Evolutionary conservation across 768 basidiomycete species (phyloP), one percentile per base, ranked within the genome.

Genomic region (Rhodocollybia butyracea): DNA sequence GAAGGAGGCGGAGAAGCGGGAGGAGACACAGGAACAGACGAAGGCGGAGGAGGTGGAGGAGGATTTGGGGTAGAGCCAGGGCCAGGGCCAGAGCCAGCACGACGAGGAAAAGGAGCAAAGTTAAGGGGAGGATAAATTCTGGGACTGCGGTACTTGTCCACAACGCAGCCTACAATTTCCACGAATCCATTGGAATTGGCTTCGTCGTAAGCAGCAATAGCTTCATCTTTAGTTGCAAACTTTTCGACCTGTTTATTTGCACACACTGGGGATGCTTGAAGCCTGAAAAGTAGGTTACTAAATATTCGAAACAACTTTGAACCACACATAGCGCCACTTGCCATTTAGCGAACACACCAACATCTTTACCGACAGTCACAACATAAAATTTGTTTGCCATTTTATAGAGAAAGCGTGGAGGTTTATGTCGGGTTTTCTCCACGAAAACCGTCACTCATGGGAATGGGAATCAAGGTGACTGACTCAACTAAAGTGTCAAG

Each of bases 151-250:
- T 39, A 47, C 13, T 26, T 34, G n/a, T 22, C 17, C 6, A 21
- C 36, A 30, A 32, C 12, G 3, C 30, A 39, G 27, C 30, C 48
- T 22, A 2, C 38, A 26, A 55, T 47, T 55, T 41, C 26, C 5
- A 55, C 45, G n/a, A 45, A 24, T 6, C 54, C 54, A 27, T 43
- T 39, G 2, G 32, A 26, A 15, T 17, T 24, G 3, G 55, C 66
- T 51, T 63, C 60, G 11, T 48, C 46, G 51, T 67, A 72, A n/a
- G 62, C 64, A 5, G 60, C 58, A 21, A 41, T 32, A 1, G 82
- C 82, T 57, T 81, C 74, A 27, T 68, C 74, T 57, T 75, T 60
- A 3, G 76, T 69, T 2, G 56, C 8, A 59, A 78, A 83, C 42
- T 77, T 68, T 56, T 83, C 73, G 59, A 73, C 63, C 5, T 76